phyloP scores from a whole-genome alignment of 2,329 filamentous ascomycete species.

The Hysterium pulicare region DNA sequence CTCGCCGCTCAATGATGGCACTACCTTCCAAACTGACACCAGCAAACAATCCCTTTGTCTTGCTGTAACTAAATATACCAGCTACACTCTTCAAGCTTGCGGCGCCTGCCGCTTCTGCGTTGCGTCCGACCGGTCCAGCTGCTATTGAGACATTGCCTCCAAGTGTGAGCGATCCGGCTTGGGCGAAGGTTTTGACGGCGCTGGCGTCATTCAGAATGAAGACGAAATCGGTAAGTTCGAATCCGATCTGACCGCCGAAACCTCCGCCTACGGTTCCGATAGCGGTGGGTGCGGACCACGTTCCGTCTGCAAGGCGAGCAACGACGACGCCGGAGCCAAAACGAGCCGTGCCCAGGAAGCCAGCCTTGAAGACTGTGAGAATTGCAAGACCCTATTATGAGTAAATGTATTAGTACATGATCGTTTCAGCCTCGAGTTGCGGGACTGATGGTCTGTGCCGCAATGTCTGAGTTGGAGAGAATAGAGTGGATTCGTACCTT shows the following conservation, averaged over 20 bases:
- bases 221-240: constrained; percentile 90
- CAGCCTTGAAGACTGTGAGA: constrained; percentile 81
- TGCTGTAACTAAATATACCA: constrained; percentile 94
- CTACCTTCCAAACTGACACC: constrained; percentile 93
- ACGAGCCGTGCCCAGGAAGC: constrained; percentile 77
- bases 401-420: constrained; percentile 6
- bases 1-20: constrained; percentile 87
- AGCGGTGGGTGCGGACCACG: constrained; percentile 78
- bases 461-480: too few relatives aligned
- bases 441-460: too few relatives aligned
- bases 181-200: constrained; percentile 91
- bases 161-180: constrained; percentile 84
- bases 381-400: constrained; percentile 68
- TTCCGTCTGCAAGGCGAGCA: constrained; percentile 70
- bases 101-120: constrained; percentile 92
- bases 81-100: constrained; percentile 86
- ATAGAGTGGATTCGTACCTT: too few relatives aligned
- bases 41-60: constrained; percentile 95
- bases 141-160: constrained; percentile 96
- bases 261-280: constrained; percentile 79
- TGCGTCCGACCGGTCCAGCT: constrained; percentile 87
- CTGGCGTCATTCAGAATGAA: constrained; percentile 93
- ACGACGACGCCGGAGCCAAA: constrained; percentile 82
- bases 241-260: constrained; percentile 81
- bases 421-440: constrained; percentile 4